A percentile compares a stretch with the other conserved stretches of the same genome.
Conservation (phyloP, 768 basidiomycete genomes). For the Coprinopsis cinerea region DNA sequence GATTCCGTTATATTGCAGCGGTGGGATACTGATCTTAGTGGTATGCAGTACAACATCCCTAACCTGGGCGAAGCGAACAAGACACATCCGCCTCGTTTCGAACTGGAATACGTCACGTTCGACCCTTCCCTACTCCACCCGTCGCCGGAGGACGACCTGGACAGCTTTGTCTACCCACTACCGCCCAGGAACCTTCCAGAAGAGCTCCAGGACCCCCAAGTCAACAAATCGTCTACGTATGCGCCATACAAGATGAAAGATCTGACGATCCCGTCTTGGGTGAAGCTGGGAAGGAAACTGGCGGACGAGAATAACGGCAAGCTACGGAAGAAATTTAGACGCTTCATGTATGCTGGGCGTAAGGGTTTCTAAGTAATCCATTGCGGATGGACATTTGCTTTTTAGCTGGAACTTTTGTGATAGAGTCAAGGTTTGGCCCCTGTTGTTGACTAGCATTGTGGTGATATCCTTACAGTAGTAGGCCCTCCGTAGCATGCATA, state of each 20-base stretch:
- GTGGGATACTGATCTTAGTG: conserved; percentile 10
- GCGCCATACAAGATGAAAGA: conserved; percentile 72
- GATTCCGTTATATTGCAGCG: conserved; percentile 11
- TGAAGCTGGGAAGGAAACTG: conserved; percentile 58
- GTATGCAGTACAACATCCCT: conserved; percentile 62
- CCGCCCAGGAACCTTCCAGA: conserved; percentile 51
- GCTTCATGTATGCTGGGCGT: conserved; percentile 67
- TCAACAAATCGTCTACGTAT: conserved; percentile 37
- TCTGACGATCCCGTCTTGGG: conserved; percentile 73
- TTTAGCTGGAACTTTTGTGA: too few relatives aligned
- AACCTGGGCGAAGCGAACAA: conserved; percentile 43
- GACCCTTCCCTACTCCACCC: conserved; percentile 36
- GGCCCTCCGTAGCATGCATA: too few relatives aligned
- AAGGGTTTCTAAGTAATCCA: background rate
- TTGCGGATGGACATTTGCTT: too few relatives aligned
- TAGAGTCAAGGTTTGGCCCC: too few relatives aligned
- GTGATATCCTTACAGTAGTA: too few relatives aligned
- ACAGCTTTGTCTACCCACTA: conserved; percentile 41
- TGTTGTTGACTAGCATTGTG: too few relatives aligned
- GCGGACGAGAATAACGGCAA: conserved; percentile 44
- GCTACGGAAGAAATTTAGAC: conserved; percentile 58
- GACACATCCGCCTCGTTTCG: conserved; percentile 50
- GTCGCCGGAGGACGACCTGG: conserved; percentile 17
- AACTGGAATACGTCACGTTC: conserved; percentile 78
- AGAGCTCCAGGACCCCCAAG: conserved; percentile 35